Percentiles rank a stretch among this genome's conserved stretches.
These are phyloP conservation scores for Pseudozyma thailandica DNA, from an alignment of 1,284 basidiomycete species.

Conservation along the genomic window DNA sequence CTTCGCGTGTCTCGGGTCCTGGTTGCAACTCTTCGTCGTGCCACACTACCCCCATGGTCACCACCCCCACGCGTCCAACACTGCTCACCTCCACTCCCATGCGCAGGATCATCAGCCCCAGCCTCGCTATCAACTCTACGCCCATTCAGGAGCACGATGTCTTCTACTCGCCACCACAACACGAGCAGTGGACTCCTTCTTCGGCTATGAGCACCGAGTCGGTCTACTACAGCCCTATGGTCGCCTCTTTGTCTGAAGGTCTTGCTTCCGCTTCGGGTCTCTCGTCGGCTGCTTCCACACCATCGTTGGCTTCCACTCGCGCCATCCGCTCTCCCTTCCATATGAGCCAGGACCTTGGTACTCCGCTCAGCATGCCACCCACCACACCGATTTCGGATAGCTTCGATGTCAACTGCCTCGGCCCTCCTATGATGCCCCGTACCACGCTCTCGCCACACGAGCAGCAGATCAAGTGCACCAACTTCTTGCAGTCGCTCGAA, in stretches of 20 bases:
- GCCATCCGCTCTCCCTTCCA: slow-evolving; percentile 40
- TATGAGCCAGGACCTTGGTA: slow-evolving; percentile 48
- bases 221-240: slow-evolving; percentile 47
- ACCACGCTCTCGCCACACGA: slow-evolving; percentile 39
- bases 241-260: slow-evolving; percentile 40
- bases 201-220: slow-evolving; percentile 50
- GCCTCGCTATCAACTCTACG: slow-evolving; percentile 50
- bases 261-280: slow-evolving; percentile 29
- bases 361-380: slow-evolving; percentile 47
- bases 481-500: slow-evolving; percentile 51
- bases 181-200: slow-evolving; percentile 46
- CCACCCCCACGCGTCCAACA: slow-evolving; percentile 39
- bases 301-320: slow-evolving; percentile 37
- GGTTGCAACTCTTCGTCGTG: slow-evolving; percentile 32
- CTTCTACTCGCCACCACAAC: slow-evolving; percentile 48
- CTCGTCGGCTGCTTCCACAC: slow-evolving; percentile 48
- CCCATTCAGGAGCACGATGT: slow-evolving; percentile 47
- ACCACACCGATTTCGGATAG: slow-evolving; percentile 46
- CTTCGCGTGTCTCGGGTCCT: slow-evolving; percentile 35
- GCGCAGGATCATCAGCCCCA: slow-evolving; percentile 52
- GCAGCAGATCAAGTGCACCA: slow-evolving; percentile 51
- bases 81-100: slow-evolving; percentile 44
- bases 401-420: slow-evolving; percentile 49
- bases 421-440: slow-evolving; percentile 46
- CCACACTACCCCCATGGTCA: slow-evolving; percentile 40